phyloP scores from a whole-genome alignment of 805 yeast genomes.

The Candida pini region DNA sequence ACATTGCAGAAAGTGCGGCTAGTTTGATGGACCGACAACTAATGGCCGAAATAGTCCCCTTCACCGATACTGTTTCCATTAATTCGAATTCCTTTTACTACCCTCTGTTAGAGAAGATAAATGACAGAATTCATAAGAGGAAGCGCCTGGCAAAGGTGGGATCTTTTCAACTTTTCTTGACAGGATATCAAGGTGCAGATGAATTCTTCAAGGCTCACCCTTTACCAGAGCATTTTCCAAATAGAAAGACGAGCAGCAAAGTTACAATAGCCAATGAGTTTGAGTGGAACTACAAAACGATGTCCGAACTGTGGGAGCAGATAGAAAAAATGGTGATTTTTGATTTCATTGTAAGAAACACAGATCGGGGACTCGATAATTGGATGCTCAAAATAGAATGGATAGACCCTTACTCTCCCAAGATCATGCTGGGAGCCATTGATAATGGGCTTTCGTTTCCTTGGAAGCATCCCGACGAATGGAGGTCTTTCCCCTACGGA shows the following conservation, averaged over 20 bases:
- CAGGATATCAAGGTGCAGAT: constrained; percentile 56
- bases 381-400: constrained; percentile 69
- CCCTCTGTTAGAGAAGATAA: constrained; percentile 39
- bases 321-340: constrained; percentile 64
- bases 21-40: constrained; percentile 58
- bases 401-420: constrained; percentile 30
- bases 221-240: too few species aligned
- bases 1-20: constrained; percentile 69
- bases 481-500: constrained; percentile 76
- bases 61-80: constrained; percentile 51
- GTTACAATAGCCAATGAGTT: constrained; percentile 26
- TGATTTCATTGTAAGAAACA: constrained; percentile 69
- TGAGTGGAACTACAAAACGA: constrained; percentile 45
- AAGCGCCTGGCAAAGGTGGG: constrained; percentile 48
- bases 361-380: constrained; percentile 69
- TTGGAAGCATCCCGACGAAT: constrained; percentile 79
- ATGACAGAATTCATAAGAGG: constrained; percentile 14
- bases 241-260: constrained; percentile 7
- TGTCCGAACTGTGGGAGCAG: constrained; percentile 52
- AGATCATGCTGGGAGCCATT: constrained; percentile 58
- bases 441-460: constrained; percentile 74
- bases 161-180: constrained; percentile 58
- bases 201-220: constrained; percentile 53
- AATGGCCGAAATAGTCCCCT: constrained; percentile 57
- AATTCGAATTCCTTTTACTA: constrained; percentile 48